Percentiles rank a stretch among this genome's conserved stretches.
These are phyloP conservation scores for Heliamphora exappendiculata DNA, from an alignment of 148 eudicot genomes.

Conservation along the genomic window DNA sequence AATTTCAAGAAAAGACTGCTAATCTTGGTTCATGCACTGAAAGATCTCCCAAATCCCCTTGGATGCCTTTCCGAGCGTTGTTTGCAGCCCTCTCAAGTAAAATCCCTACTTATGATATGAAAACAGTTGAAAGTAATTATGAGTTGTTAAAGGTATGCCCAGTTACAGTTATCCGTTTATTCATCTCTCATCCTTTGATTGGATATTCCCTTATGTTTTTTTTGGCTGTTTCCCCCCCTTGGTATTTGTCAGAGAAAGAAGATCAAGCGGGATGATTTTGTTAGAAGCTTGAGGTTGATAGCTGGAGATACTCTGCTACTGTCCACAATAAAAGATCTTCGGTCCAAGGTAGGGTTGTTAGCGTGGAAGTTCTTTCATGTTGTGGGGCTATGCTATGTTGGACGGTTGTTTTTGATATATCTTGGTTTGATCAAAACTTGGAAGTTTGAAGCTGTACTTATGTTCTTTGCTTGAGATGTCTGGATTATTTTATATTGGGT, in stretches of 20 bases:
- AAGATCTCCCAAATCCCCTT: constrained; percentile 61
- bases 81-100: constrained; percentile 53
- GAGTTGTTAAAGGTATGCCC: constrained; percentile 48
- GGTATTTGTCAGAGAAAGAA: constrained; percentile 18
- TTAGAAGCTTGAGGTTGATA: constrained; percentile 26
- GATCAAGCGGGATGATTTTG: constrained; percentile 28
- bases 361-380: not conserved
- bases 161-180: not conserved
- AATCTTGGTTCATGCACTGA: constrained; percentile 29
- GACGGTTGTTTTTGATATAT: too few relatives aligned
- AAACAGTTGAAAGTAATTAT: constrained; percentile 38
- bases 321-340: constrained; percentile 30
- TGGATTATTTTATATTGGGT: not conserved
- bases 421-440: too few relatives aligned
- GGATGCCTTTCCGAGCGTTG: constrained; percentile 75
- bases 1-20: constrained; percentile 28
- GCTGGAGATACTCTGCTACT: constrained; percentile 33
- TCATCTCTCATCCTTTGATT: not conserved
- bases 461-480: not conserved
- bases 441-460: not conserved
- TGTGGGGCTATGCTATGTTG: not conserved
- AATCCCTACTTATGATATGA: constrained; percentile 46
- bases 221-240: not conserved
- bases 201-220: not conserved
- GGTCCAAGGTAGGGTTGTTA: constrained; percentile 18